Conservation (phyloP, 257 asterid genomes). For the Primulina huaijiensis region DNA sequence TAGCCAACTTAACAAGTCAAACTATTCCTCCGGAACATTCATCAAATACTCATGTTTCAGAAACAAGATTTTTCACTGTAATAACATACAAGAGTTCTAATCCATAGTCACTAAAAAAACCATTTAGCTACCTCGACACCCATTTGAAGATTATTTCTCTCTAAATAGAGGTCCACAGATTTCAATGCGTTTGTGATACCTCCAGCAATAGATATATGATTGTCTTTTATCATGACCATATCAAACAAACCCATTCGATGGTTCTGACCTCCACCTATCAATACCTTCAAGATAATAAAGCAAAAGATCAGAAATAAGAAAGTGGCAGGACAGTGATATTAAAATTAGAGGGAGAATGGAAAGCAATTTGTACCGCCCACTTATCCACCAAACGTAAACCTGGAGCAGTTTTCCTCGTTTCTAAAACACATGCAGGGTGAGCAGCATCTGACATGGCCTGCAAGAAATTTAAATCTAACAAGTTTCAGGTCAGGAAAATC, state of each 20-base stretch:
- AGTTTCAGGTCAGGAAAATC: neutral
- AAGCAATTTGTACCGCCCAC: constrained; percentile 91
- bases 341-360: constrained; percentile 23
- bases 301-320: constrained; percentile 12
- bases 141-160: constrained; percentile 71
- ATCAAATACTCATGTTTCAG: neutral
- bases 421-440: constrained; percentile 72
- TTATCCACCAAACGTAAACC: constrained; percentile 95
- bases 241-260: constrained; percentile 97
- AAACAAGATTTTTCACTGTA: constrained; percentile 2
- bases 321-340: neutral
- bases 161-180: constrained; percentile 71
- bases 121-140: constrained; percentile 75
- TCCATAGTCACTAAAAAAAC: neutral
- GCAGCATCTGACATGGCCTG: constrained; percentile 99
- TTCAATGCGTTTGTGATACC: constrained; percentile 72
- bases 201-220: constrained; percentile 91
- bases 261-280: constrained; percentile 92
- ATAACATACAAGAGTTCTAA: neutral
- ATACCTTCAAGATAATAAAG: constrained; percentile 46
- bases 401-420: constrained; percentile 97
- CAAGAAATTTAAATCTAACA: constrained; percentile 17
- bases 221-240: constrained; percentile 97
- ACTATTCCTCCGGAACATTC: neutral
- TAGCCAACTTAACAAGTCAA: neutral